phyloP scores from a whole-genome alignment of 2,329 filamentous ascomycete genomes.

The Exophiala phaeomuriformis region DNA sequence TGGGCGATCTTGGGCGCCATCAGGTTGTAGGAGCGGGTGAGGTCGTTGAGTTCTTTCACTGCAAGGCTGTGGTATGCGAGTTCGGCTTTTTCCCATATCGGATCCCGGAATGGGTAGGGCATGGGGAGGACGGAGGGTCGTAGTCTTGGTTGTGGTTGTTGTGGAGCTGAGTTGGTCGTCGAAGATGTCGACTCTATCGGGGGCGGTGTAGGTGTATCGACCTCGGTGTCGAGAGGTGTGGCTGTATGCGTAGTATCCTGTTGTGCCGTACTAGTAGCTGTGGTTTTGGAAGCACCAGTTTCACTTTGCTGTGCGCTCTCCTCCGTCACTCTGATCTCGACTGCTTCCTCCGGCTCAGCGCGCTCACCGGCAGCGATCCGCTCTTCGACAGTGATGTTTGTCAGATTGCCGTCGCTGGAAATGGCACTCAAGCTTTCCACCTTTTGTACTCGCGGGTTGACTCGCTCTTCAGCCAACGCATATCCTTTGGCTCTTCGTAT shows the following conservation, averaged over 20 bases:
- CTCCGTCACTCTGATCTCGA: conserved; percentile 26
- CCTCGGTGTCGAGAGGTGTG: background rate
- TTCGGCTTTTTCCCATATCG: conserved; percentile 66
- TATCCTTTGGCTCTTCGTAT: conserved; percentile 64
- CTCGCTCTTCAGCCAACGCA: conserved; percentile 60
- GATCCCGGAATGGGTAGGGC: conserved; percentile 65
- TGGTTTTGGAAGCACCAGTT: background rate
- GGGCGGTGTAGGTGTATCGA: too few species aligned
- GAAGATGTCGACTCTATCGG: too few species aligned
- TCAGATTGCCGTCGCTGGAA: conserved; percentile 39
- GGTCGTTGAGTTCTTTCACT: conserved; percentile 67
- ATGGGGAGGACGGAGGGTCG: conserved; percentile 32
- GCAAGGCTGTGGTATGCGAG: conserved; percentile 66
- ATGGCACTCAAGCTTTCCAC: conserved; percentile 42
- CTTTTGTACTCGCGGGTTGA: conserved; percentile 35
- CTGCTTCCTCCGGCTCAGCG: conserved; percentile 5
- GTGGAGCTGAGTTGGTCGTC: conserved; percentile 19
- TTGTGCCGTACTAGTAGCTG: background rate
- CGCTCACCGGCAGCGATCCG: conserved; percentile 22
- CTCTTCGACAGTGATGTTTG: conserved; percentile 35
- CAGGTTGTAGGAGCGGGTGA: conserved; percentile 85
- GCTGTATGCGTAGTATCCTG: background rate
- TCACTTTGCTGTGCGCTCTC: conserved; percentile 20
- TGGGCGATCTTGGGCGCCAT: conserved; percentile 89
- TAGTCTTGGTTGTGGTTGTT: conserved; percentile 3